Percentiles rank a stretch among this genome's conserved stretches.
Evolutionary conservation across 1,284 basidiomycete genomes (phyloP).

Genomic region (Melampsora larici-populina): DNA sequence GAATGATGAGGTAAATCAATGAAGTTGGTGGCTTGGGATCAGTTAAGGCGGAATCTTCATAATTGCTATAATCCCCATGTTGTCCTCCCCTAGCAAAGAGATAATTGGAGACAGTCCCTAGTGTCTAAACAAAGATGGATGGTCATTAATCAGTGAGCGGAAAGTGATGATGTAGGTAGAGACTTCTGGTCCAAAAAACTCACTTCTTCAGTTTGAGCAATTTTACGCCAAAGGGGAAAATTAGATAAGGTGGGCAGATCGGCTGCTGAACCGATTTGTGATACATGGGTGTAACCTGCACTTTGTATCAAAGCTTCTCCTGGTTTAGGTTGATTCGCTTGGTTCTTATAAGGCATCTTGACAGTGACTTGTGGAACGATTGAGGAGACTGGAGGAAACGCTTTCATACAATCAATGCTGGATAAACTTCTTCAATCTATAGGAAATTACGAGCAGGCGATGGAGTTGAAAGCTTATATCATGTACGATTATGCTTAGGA

Average conservation of each 20-base stretch:
- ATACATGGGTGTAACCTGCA: constrained; percentile 41
- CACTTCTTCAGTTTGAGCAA: constrained; percentile 30
- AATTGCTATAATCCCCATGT: constrained; percentile 20
- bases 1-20: constrained; percentile 24
- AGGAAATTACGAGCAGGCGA: no score
- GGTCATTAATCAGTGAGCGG: neutral
- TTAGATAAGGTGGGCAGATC: constrained; percentile 20
- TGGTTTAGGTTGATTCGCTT: constrained; percentile 7
- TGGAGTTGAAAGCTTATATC: no score
- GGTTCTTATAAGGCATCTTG: neutral
- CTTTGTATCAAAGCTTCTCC: constrained; percentile 33
- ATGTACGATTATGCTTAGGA: no score
- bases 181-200: neutral
- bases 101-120: constrained; percentile 37
- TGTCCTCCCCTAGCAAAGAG: constrained; percentile 20
- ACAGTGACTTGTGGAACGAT: neutral
- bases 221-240: constrained; percentile 23
- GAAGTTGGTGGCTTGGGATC: constrained; percentile 28
- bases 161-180: neutral
- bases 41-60: constrained; percentile 5
- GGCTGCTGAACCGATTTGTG: constrained; percentile 36
- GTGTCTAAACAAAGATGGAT: neutral
- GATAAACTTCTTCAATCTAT: no score
- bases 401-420: no score
- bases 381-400: no score